Evolutionary conservation across 345 rosid species (phyloP).

Genomic region (Draba incana): DNA sequence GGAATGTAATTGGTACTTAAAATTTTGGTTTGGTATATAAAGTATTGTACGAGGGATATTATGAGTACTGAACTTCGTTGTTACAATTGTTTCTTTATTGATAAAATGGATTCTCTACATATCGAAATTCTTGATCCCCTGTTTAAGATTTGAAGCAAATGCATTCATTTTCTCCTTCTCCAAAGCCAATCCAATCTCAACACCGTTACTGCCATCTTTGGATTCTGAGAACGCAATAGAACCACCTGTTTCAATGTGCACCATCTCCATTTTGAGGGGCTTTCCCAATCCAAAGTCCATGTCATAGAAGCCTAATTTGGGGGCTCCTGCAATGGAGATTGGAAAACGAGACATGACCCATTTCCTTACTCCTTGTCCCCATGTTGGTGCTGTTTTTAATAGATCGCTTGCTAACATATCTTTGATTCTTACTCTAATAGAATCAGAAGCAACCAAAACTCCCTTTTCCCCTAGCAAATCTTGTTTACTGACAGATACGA

Average conservation of each 20-base stretch:
- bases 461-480: constrained; percentile 43
- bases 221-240: constrained; percentile 32
- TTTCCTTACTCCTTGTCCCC: constrained; percentile 32
- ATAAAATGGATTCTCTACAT: background rate
- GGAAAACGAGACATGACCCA: constrained; percentile 31
- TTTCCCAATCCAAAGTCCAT: constrained; percentile 36
- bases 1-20: no score
- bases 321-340: constrained; percentile 42
- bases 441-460: constrained; percentile 32
- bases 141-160: background rate
- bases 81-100: background rate
- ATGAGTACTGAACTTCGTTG: no score
- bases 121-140: background rate
- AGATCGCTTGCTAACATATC: constrained; percentile 37
- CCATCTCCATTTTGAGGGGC: constrained; percentile 31
- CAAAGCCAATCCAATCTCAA: constrained; percentile 31
- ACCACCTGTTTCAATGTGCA: constrained; percentile 37
- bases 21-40: no score
- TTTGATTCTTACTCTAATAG: constrained; percentile 31
- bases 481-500: constrained; percentile 34
- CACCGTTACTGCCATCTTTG: constrained; percentile 30
- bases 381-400: constrained; percentile 21
- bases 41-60: no score
- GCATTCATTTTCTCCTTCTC: constrained; percentile 12
- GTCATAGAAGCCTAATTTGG: constrained; percentile 34